phyloP scores from a whole-genome alignment of 768 basidiomycete species.

The Calocera cornea region DNA sequence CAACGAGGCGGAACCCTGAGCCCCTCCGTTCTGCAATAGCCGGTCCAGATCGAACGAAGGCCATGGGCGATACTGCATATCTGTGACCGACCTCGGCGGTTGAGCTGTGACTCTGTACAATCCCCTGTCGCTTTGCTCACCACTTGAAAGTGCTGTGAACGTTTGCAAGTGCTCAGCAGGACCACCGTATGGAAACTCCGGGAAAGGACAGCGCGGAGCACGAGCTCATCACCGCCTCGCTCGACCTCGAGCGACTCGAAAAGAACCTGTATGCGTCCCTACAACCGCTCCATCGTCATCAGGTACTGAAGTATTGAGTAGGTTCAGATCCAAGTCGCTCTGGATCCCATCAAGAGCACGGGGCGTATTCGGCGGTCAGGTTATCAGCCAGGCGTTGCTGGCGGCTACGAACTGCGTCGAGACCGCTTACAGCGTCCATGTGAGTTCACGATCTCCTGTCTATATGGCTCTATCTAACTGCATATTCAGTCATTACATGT shows the following conservation, averaged over 20 bases:
- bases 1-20: no score
- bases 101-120: not conserved
- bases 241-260: constrained; percentile 70
- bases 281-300: not conserved
- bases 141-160: no score
- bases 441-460: constrained; percentile 29
- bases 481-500: constrained; percentile 57
- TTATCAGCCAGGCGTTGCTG: constrained; percentile 75
- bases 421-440: constrained; percentile 53
- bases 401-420: constrained; percentile 65
- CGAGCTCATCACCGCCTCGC: constrained; percentile 52
- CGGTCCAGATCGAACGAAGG: no score
- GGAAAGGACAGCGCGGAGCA: constrained; percentile 41
- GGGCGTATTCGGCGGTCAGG: constrained; percentile 75
- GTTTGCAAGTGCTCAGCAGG: no score
- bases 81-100: not conserved
- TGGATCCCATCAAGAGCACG: constrained; percentile 47
- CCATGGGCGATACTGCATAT: no score
- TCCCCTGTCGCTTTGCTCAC: no score
- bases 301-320: not conserved
- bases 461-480: not conserved
- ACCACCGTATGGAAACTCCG: not conserved
- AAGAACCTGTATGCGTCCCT: constrained; percentile 34
- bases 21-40: no score
- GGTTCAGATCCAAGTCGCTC: constrained; percentile 60